Conservation (phyloP, 768 basidiomycete genomes). For the Megacollybia marginata region DNA sequence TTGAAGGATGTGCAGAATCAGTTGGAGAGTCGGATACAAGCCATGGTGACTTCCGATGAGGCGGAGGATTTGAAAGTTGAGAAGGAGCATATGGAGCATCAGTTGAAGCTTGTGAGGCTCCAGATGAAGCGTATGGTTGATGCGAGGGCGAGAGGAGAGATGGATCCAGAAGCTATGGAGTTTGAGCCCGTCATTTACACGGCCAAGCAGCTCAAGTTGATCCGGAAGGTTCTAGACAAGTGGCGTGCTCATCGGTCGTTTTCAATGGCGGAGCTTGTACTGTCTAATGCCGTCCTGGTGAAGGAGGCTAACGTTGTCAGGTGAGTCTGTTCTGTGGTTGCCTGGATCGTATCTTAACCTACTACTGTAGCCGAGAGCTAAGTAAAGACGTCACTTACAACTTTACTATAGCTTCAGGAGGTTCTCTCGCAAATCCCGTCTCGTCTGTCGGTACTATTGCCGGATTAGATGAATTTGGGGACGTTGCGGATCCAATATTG, state of each 20-base stretch:
- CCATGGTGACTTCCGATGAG: constrained; percentile 49
- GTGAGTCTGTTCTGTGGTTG: constrained; percentile 26
- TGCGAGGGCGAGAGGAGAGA: constrained; percentile 71
- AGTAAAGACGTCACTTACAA: constrained; percentile 86
- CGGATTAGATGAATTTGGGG: constrained; percentile 87
- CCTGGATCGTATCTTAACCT: background rate
- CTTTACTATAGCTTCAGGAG: constrained; percentile 84
- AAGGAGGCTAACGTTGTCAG: constrained; percentile 96
- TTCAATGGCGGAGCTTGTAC: constrained; percentile 85
- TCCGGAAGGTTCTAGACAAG: constrained; percentile 72
- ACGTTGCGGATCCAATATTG: constrained; percentile 79
- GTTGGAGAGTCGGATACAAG: constrained; percentile 66
- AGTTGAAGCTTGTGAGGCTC: constrained; percentile 68
- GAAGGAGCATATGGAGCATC: constrained; percentile 90
- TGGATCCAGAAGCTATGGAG: constrained; percentile 48
- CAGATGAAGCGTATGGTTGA: constrained; percentile 81
- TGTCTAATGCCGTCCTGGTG: constrained; percentile 77
- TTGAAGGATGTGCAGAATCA: constrained; percentile 69
- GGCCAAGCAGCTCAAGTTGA: constrained; percentile 73
- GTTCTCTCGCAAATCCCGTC: constrained; percentile 66
- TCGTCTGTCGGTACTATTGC: constrained; percentile 84
- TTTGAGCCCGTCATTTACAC: constrained; percentile 82
- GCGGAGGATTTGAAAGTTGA: constrained; percentile 84
- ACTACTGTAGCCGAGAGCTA: constrained; percentile 66
- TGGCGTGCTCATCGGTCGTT: constrained; percentile 85